Base-by-base conservation (phyloP, 352 stramenopile species). In the Phytopythium kandeliae region DNA sequence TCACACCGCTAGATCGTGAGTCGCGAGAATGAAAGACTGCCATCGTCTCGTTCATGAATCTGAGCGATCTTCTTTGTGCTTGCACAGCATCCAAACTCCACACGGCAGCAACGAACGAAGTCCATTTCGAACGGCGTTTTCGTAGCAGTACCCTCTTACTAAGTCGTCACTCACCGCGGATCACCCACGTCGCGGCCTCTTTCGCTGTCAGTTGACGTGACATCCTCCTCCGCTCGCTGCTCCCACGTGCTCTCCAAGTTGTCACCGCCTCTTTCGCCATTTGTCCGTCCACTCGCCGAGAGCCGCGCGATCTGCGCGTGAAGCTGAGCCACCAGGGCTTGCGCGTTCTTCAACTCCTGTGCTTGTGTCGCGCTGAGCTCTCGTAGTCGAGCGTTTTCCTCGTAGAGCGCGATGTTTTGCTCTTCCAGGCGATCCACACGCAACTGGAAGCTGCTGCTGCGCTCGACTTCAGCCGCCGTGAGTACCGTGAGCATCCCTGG, bases 371-470 rank as follows among this genome's bases (percentile, higher is more conserved):
- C 16, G 17, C 48, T 54, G 21, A 49, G 25, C 45, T 46, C 36
- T 1, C 35, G 21, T 16, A 54, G 33, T 5, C 25, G 44, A 25
- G 19, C 36, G 30, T 59, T 53, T 24, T 59, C 43, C 11, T 49
- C 44, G 16, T 49, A 59, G 2, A 54, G 37, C 36, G 28, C 16
- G 4, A 59, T 10, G 17, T 50, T 53, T 17, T 59, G 53, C 22
- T 48, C 35, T n/a, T 59, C 53, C 2, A 54, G 45, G 43, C 53
- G 53, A 19, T 26, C 25, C 25, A 54, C 53, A 16, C 54, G 54
- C 21, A 60, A 24, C 15, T 45, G 49, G 16, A 60, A 60, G 36
- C 37, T 54, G 19, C 54, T 38, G 47, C 45, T 60, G 5, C 33
- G 46, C 16, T 42, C 31, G 8, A 42, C 46, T 8, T 43, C 21